Evolutionary conservation across 805 yeast genomes (phyloP), one percentile per base, ranked within the genome.

Genomic region (Lachancea mirantina): DNA sequence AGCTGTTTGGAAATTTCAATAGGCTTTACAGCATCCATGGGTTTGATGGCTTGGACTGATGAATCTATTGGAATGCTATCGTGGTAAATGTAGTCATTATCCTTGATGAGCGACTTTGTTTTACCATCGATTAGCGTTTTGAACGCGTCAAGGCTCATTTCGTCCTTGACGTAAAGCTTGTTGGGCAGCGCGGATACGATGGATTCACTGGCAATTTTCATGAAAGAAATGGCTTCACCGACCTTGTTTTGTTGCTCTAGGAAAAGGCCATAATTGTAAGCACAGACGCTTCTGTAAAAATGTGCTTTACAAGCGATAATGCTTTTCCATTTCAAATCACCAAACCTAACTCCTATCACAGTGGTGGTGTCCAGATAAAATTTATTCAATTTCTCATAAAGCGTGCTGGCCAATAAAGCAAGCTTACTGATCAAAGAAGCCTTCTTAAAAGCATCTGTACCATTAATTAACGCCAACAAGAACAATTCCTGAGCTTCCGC

Each of bases 401-500:
- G 60, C 4, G 57, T 52, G 4, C 78, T 57, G 1, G 88, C 67
- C 1, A 85, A 67, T 32, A 70, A 59, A n/a, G 92, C 75, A 33
- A 89, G 66, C 56, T 76, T 84, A 13, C 94, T 65, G n/a, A 82
- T 68, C 51, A 89, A 63, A 0, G 89, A 72, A 25, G 78, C 74
- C 49, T 82, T 81, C 26, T 68, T 71, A 6, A 70, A 52, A 3
- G 56, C 46, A 14, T 52, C 53, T 3, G 61, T 52, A 3, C 58
- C 60, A 36, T 62, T 66, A 13, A 64, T 24, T 22, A 84, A 72
- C 42, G 75, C 79, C 47, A 78, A 53, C 3, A 80, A 59, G 52
- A 89, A 88, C 5, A 81, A 70, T 44, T 92, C 96, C 52, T 88
- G 96, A 3, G 92, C 84, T 55, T 89, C 95, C 0, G 94, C 92